These are phyloP conservation scores for Didymella pinodella DNA, from an alignment of 2,329 filamentous ascomycete genomes.

Conservation along the genomic window DNA sequence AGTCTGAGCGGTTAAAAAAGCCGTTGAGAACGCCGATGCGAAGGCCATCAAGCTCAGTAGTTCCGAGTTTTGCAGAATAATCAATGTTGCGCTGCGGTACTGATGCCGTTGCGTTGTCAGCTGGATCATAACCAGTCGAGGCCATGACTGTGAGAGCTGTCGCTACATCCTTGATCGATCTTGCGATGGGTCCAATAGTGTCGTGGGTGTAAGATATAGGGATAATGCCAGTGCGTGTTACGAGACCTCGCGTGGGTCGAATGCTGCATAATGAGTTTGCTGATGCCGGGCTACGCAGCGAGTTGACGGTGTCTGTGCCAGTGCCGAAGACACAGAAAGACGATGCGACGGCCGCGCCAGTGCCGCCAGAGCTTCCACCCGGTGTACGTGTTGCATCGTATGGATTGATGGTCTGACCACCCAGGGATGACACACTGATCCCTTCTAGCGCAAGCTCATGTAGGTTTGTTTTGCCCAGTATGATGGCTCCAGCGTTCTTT, in stretches of 20 bases:
- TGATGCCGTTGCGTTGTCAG: conserved; percentile 62
- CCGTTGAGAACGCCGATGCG: conserved; percentile 62
- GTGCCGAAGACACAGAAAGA: conserved; percentile 66
- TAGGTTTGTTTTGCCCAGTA: conserved; percentile 66
- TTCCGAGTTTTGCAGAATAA: conserved; percentile 55
- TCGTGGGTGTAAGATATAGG: conserved; percentile 67
- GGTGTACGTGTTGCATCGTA: conserved; percentile 72
- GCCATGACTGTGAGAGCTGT: conserved; percentile 63
- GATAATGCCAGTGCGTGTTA: conserved; percentile 61
- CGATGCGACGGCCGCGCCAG: conserved; percentile 66
- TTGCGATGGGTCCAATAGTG: conserved; percentile 62
- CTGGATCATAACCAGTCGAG: conserved; percentile 58
- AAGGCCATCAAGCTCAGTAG: conserved; percentile 49
- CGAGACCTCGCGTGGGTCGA: conserved; percentile 63
- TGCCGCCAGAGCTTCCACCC: conserved; percentile 70
- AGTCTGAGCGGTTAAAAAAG: conserved; percentile 64
- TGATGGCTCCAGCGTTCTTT: conserved; percentile 60
- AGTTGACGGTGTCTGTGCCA: conserved; percentile 70
- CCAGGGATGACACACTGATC: conserved; percentile 67
- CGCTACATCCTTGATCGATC: conserved; percentile 61
- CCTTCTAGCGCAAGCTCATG: conserved; percentile 72
- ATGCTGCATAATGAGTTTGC: conserved; percentile 68
- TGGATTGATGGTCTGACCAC: conserved; percentile 71
- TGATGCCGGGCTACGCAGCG: conserved; percentile 65
- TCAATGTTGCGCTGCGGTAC: conserved; percentile 57